Evolutionary conservation across 1,139 yeast species (phyloP).

Genomic region (Protomyces pachydermus): DNA sequence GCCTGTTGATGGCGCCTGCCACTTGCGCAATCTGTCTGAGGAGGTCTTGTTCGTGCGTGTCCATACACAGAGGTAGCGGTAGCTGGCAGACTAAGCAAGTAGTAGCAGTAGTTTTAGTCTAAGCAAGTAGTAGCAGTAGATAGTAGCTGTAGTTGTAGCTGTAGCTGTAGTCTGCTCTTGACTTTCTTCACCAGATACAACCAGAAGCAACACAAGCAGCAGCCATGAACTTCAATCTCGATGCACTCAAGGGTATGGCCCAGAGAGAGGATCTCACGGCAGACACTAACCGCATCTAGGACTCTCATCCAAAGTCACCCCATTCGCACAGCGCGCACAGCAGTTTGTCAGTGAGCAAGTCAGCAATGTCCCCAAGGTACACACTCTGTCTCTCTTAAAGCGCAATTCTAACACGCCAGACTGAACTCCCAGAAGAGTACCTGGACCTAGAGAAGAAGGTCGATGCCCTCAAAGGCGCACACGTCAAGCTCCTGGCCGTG

Average conservation of each 20-base stretch:
- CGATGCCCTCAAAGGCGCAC: constrained; percentile 67
- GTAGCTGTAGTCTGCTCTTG: background rate
- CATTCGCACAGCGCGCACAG: constrained; percentile 1
- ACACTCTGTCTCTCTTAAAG: background rate
- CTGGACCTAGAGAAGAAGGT: constrained; percentile 67
- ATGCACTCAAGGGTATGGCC: background rate
- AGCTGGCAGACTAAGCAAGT: too few relatives aligned
- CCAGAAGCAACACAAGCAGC: background rate
- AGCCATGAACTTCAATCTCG: background rate
- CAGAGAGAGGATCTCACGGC: background rate
- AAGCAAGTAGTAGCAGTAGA: too few relatives aligned
- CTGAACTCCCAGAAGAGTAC: constrained; percentile 25
- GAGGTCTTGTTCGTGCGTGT: background rate
- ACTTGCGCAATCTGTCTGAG: constrained; percentile 15
- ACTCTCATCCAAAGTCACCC: background rate
- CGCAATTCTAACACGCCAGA: background rate
- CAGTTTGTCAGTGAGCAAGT: background rate
- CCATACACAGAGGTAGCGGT: background rate
- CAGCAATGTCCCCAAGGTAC: background rate
- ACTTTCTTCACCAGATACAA: background rate
- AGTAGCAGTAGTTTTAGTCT: too few relatives aligned
- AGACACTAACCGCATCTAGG: background rate
- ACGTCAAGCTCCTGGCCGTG: constrained; percentile 66
- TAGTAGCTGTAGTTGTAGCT: too few relatives aligned
- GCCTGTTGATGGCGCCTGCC: constrained; percentile 26